Percentiles rank a stretch among this genome's conserved stretches.
Evolutionary conservation across 139 green algal species (phyloP).

Genomic region (Edaphochlamys debaryana): DNA sequence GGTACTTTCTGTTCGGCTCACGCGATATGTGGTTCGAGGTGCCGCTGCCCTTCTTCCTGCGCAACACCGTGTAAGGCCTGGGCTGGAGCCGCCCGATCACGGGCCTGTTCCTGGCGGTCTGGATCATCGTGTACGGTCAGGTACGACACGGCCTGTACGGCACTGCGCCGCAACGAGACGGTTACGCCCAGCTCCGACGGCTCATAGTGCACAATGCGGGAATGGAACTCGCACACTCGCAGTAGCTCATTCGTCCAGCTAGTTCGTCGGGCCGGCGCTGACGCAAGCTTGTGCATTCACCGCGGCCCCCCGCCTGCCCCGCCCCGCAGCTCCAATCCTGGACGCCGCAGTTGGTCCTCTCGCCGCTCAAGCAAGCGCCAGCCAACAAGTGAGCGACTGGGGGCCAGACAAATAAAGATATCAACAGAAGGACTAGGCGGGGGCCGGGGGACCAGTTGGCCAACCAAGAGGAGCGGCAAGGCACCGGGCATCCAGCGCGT

Average conservation of each 20-base stretch:
- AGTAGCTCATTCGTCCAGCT: too few relatives aligned
- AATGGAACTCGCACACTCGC: too few relatives aligned
- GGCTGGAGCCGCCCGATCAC: slow-evolving; percentile 67
- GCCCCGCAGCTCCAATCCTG: slow-evolving; percentile 79
- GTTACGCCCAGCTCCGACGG: too few relatives aligned
- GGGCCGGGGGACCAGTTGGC: too few relatives aligned
- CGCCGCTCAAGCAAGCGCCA: slow-evolving; percentile 77
- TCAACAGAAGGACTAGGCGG: too few relatives aligned
- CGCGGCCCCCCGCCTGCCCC: background rate
- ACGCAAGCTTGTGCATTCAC: too few relatives aligned
- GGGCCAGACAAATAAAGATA: too few relatives aligned
- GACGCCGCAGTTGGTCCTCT: slow-evolving; percentile 80
- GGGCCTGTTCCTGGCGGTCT: slow-evolving; percentile 54
- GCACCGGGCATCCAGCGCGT: too few relatives aligned
- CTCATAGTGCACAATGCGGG: too few relatives aligned
- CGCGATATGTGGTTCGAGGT: slow-evolving; percentile 92
- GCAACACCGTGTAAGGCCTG: slow-evolving; percentile 67
- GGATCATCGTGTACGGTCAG: slow-evolving; percentile 67
- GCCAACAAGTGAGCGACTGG: slow-evolving; percentile 72
- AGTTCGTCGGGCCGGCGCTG: too few relatives aligned
- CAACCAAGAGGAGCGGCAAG: too few relatives aligned
- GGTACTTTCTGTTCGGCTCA: slow-evolving; percentile 78
- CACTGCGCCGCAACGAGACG: too few relatives aligned
- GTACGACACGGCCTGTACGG: background rate
- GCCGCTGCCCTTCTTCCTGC: slow-evolving; percentile 90